Conservation (phyloP, 2,329 filamentous ascomycete genomes). For the Colletotrichum sp. region DNA sequence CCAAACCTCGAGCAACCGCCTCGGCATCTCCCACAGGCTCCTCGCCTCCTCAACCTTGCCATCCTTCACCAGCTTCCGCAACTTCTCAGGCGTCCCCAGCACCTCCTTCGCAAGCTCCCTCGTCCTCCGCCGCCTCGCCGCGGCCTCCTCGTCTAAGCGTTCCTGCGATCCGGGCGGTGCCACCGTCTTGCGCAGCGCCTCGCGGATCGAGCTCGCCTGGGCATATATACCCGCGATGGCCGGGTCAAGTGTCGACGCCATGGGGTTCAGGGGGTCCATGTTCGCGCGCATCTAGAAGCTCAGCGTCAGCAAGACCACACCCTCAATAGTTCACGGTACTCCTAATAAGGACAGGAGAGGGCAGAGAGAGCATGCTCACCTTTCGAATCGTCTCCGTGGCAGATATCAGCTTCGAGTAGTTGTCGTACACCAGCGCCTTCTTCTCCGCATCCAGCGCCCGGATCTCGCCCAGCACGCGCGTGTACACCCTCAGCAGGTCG, state of each 20-base stretch:
- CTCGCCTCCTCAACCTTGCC: constrained; percentile 67
- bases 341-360: neutral
- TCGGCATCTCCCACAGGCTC: constrained; percentile 59
- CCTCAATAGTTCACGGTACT: neutral
- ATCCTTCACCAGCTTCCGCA: constrained; percentile 62
- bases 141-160: constrained; percentile 36
- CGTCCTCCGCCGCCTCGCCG: constrained; percentile 40
- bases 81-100: constrained; percentile 62
- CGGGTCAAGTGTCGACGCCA: constrained; percentile 74
- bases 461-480: constrained; percentile 78
- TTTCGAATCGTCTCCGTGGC: constrained; percentile 95
- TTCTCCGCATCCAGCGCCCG: constrained; percentile 91
- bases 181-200: constrained; percentile 52
- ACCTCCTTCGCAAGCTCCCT: constrained; percentile 68
- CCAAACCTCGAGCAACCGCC: constrained; percentile 58
- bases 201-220: constrained; percentile 60
- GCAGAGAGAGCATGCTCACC: constrained; percentile 38
- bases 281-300: constrained; percentile 70
- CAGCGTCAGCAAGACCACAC: neutral
- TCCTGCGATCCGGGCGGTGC: constrained; percentile 49
- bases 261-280: constrained; percentile 80
- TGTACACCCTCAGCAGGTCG: constrained; percentile 73
- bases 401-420: constrained; percentile 96
- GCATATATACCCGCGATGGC: constrained; percentile 78
- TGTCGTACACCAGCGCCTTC: constrained; percentile 97